Conservation (phyloP, 75 land plant genomes). For the Pinus tabuliformis region DNA sequence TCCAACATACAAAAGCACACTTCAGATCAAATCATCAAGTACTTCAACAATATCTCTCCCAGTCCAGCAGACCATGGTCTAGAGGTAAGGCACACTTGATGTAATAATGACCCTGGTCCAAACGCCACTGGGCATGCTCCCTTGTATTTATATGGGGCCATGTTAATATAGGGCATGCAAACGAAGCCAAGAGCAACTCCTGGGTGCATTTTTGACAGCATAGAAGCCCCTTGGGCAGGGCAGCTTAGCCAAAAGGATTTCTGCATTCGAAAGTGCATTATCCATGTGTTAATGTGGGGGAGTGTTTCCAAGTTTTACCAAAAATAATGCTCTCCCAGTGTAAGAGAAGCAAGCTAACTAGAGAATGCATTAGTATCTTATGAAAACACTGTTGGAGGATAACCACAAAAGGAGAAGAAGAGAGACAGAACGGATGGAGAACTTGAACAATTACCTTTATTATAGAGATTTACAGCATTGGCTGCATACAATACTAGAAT, state of each 20-base stretch:
- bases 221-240: background rate
- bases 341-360: background rate
- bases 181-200: background rate
- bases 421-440: background rate
- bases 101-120: background rate
- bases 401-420: background rate
- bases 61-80: background rate
- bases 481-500: background rate
- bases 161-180: background rate
- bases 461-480: background rate
- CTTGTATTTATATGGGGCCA: background rate
- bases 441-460: background rate
- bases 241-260: background rate
- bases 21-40: background rate
- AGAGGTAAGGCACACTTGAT: background rate
- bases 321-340: background rate
- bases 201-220: no score
- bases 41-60: background rate
- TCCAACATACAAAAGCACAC: background rate
- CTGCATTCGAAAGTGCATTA: background rate
- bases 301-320: background rate
- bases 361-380: background rate
- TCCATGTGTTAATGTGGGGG: background rate
- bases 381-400: background rate
- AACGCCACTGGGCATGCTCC: no score